A percentile compares a stretch with the other conserved stretches of the same genome.
phyloP scores from a whole-genome alignment of 1,284 basidiomycete species.

The Mycosarcoma mackinlayi region DNA sequence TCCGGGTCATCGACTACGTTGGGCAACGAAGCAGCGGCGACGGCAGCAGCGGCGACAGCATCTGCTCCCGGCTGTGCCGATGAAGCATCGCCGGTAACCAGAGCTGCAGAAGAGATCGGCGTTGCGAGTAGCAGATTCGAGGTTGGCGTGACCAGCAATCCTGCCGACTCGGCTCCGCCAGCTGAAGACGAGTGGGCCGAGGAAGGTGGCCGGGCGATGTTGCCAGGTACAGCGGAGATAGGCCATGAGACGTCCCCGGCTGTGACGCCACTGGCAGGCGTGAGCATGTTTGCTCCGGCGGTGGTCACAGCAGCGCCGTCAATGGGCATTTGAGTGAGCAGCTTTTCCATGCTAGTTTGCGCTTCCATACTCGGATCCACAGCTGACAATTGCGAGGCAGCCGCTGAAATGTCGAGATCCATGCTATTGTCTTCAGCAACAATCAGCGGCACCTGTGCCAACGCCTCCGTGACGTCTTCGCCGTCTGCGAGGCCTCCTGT shows the following conservation, averaged over 20 bases:
- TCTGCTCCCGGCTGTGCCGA: conserved; percentile 5
- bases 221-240: neutral
- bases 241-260: conserved; percentile 18
- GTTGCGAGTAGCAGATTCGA: conserved; percentile 22
- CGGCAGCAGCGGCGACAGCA: conserved; percentile 4
- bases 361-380: conserved; percentile 12
- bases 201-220: conserved; percentile 9
- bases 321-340: conserved; percentile 25
- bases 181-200: conserved; percentile 11
- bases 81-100: conserved; percentile 1
- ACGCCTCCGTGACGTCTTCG: neutral
- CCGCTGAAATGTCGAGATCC: conserved; percentile 27
- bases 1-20: conserved; percentile 38
- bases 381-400: conserved; percentile 21
- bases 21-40: conserved; percentile 22
- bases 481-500: conserved; percentile 12
- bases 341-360: conserved; percentile 36
- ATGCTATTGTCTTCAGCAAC: conserved; percentile 19
- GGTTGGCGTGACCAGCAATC: conserved; percentile 13
- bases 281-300: conserved; percentile 18
- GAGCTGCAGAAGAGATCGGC: conserved; percentile 11
- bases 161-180: conserved; percentile 9
- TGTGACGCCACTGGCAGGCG: conserved; percentile 12
- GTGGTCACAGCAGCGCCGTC: conserved; percentile 8
- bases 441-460: conserved; percentile 22